These are phyloP conservation scores for Dalbergia oliveri DNA, from an alignment of 306 rosid genomes.

Conservation along the genomic window DNA sequence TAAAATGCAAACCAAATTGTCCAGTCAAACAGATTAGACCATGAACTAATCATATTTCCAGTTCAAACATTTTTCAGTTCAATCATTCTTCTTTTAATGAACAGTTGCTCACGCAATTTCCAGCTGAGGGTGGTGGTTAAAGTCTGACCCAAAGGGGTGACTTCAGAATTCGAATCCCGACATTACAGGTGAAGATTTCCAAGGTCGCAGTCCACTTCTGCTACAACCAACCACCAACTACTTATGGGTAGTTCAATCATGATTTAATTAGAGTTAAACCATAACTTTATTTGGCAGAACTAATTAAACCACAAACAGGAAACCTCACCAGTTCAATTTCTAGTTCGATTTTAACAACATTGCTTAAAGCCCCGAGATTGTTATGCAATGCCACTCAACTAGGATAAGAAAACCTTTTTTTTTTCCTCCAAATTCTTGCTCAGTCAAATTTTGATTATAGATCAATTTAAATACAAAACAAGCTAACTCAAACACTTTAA, in stretches of 20 bases:
- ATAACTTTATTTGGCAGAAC: background rate
- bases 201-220: too few species aligned
- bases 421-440: too few species aligned
- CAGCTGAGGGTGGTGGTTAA: too few species aligned
- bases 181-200: too few species aligned
- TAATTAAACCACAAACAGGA: background rate
- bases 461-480: background rate
- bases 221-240: background rate
- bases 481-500: background rate
- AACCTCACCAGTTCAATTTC: background rate
- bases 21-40: background rate
- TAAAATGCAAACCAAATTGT: background rate
- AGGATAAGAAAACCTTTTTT: too few species aligned
- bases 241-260: background rate
- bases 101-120: too few species aligned
- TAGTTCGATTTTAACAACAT: background rate
- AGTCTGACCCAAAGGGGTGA: too few species aligned
- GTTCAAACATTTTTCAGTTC: background rate
- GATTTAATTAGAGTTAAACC: background rate
- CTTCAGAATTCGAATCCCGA: too few species aligned
- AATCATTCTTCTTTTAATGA: background rate
- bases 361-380: background rate
- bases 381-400: background rate
- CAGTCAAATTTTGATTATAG: background rate
- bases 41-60: too few species aligned